Evolutionary conservation across 257 asterid genomes (phyloP).

Genomic region (Nyctanthes arbortristis): DNA sequence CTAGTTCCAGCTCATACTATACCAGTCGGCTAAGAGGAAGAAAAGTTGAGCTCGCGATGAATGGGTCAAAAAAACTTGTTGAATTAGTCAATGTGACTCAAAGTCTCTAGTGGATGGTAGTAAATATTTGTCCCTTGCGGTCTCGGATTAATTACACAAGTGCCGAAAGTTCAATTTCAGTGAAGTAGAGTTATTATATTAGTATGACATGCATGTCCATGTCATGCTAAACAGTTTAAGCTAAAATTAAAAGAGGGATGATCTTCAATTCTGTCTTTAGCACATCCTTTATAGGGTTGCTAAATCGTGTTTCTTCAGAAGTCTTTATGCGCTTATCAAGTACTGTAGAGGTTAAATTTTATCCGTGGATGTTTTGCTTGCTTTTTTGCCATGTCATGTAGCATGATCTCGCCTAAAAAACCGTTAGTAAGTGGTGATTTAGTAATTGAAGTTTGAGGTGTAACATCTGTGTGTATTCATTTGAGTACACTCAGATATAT

Average conservation of each 20-base stretch:
- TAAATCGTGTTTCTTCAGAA: not conserved
- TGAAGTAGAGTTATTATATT: not conserved
- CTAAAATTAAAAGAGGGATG: slow-evolving; percentile 3
- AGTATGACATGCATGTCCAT: no score
- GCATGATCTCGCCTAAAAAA: not conserved
- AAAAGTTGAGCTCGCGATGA: not conserved
- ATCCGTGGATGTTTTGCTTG: not conserved
- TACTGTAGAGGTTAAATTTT: not conserved
- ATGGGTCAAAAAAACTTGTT: not conserved
- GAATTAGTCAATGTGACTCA: not conserved
- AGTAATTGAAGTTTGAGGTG: not conserved
- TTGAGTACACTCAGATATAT: not conserved
- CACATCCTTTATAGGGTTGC: not conserved
- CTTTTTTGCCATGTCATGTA: not conserved
- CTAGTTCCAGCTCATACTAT: not conserved
- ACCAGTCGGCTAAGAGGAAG: not conserved
- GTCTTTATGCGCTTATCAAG: not conserved
- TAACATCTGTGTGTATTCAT: slow-evolving; percentile 4
- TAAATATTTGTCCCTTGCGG: not conserved
- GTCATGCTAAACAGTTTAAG: not conserved
- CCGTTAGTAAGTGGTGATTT: not conserved
- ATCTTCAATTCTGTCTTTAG: slow-evolving; percentile 1
- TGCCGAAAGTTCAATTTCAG: not conserved
- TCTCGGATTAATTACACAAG: not conserved
- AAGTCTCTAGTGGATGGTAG: slow-evolving; percentile 11